phyloP scores from a whole-genome alignment of 2,329 filamentous ascomycete genomes.

The Xylaria sp. region DNA sequence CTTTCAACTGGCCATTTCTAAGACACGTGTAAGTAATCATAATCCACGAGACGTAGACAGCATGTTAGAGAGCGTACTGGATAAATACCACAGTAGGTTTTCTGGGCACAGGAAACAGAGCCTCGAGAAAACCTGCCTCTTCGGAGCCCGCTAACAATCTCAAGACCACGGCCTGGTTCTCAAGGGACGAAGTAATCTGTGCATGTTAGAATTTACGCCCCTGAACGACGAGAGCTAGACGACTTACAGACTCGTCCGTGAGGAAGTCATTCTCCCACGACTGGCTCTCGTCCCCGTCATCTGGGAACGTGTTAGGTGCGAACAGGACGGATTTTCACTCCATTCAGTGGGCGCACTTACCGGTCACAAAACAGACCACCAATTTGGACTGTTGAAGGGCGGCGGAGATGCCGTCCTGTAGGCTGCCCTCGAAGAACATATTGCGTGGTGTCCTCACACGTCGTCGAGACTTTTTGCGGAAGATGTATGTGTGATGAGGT shows the following conservation, averaged over 20 bases:
- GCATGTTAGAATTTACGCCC: slow-evolving; percentile 17
- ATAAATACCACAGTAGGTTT: slow-evolving; percentile 82
- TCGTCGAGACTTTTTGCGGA: not conserved
- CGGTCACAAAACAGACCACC: slow-evolving; percentile 82
- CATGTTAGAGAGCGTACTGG: slow-evolving; percentile 50
- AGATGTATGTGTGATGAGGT: not conserved
- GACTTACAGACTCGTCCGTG: slow-evolving; percentile 55
- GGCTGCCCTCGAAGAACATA: slow-evolving; percentile 81
- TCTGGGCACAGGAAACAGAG: slow-evolving; percentile 78
- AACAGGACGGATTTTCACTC: not conserved
- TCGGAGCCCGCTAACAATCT: slow-evolving; percentile 72
- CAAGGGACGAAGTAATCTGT: slow-evolving; percentile 60
- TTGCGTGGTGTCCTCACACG: slow-evolving; percentile 11
- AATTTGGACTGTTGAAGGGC: slow-evolving; percentile 76
- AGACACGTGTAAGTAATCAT: slow-evolving; percentile 9
- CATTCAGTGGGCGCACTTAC: slow-evolving; percentile 55
- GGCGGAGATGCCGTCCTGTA: slow-evolving; percentile 78
- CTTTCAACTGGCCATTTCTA: slow-evolving; percentile 74
- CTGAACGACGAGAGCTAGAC: not conserved
- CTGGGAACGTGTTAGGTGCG: slow-evolving; percentile 46
- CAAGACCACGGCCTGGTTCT: slow-evolving; percentile 67
- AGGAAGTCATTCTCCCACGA: slow-evolving; percentile 75
- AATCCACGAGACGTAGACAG: not conserved
- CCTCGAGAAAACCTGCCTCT: slow-evolving; percentile 79
- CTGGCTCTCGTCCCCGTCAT: slow-evolving; percentile 69